phyloP scores from a whole-genome alignment of 1,284 basidiomycete genomes.

The Moesziomyces sp. region DNA sequence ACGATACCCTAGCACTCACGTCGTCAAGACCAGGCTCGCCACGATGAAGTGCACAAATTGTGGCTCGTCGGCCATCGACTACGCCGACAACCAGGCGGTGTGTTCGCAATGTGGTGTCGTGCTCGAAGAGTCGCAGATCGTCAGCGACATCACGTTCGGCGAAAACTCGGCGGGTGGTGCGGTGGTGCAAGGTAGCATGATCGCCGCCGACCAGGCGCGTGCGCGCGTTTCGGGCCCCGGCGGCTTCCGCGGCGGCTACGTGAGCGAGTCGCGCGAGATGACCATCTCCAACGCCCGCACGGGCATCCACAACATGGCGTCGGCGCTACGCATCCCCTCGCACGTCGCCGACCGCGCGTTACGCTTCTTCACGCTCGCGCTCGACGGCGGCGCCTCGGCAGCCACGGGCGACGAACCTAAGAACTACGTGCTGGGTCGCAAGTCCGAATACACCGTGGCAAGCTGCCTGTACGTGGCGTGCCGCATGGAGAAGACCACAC shows the following conservation, averaged over 20 bases:
- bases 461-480: conserved; percentile 96
- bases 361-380: conserved; percentile 89
- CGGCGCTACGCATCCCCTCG: conserved; percentile 81
- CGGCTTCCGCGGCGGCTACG: conserved; percentile 62
- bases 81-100: conserved; percentile 57
- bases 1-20: neutral
- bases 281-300: conserved; percentile 86
- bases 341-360: conserved; percentile 83
- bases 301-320: conserved; percentile 83
- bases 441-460: conserved; percentile 90
- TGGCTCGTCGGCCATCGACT: conserved; percentile 57
- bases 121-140: conserved; percentile 92
- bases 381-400: conserved; percentile 75
- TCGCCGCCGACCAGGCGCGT: conserved; percentile 85
- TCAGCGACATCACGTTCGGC: conserved; percentile 91
- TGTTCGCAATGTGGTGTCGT: conserved; percentile 71
- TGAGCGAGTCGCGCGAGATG: conserved; percentile 75
- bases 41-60: conserved; percentile 63
- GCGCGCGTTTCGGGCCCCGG: conserved; percentile 61
- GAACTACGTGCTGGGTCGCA: conserved; percentile 75
- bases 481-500: conserved; percentile 84
- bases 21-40: neutral
- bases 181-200: conserved; percentile 93
- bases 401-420: conserved; percentile 57
- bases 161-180: conserved; percentile 92